Percentiles rank a stretch among this genome's conserved stretches.
Conservation (phyloP, 2,329 filamentous ascomycete species). For the Colletotrichum neosansevieriae region DNA sequence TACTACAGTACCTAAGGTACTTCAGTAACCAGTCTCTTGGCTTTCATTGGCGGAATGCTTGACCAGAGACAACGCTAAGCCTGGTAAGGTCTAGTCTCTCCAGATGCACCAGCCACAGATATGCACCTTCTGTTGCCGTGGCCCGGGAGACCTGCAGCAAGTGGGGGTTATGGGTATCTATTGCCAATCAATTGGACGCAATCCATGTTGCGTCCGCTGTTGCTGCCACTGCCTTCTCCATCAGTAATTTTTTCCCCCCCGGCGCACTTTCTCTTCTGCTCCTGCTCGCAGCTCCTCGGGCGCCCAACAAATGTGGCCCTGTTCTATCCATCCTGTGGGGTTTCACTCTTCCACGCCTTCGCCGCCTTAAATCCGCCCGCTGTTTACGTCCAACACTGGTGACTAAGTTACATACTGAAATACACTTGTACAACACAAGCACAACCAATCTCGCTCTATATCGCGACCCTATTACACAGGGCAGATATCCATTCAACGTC, state of each 20-base stretch:
- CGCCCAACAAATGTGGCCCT: no score
- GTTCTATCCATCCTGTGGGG: conserved; percentile 7
- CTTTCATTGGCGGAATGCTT: not conserved
- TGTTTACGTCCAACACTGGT: conserved; percentile 1
- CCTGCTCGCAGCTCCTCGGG: conserved; percentile 9
- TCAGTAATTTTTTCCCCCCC: not conserved
- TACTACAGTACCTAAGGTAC: no score
- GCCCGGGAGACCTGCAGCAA: conserved; percentile 30
- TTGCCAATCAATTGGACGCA: conserved; percentile 37
- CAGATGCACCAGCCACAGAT: conserved; percentile 35
- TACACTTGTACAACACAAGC: conserved; percentile 1
- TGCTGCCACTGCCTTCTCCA: not conserved
- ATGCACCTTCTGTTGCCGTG: conserved; percentile 31
- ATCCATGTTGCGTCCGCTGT: conserved; percentile 14
- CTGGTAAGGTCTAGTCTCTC: not conserved
- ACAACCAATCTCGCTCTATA: not conserved
- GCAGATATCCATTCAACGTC: conserved; percentile 7
- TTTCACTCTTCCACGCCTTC: not conserved
- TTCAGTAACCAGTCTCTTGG: not conserved
- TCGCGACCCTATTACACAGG: not conserved
- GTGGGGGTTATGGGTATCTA: conserved; percentile 28
- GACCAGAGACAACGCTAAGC: not conserved
- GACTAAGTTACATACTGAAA: no score
- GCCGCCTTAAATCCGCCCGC: conserved; percentile 7
- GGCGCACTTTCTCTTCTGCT: not conserved